Evolutionary conservation across 1,284 basidiomycete species (phyloP).

Genomic region (Ganoderma leucocontextum): DNA sequence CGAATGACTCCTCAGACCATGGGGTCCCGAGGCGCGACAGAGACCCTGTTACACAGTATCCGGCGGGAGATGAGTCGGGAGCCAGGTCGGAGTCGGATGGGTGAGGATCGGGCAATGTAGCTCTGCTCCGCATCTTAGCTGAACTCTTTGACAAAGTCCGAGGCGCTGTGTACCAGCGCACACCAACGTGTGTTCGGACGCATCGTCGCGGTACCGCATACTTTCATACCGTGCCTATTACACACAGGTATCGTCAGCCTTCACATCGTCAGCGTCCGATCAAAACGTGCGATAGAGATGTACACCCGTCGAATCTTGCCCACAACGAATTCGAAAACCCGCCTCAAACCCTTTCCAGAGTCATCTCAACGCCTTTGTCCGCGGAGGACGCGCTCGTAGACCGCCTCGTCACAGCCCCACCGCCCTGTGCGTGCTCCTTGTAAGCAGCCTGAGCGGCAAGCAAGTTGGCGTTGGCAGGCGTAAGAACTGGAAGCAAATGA

Average conservation of each 20-base stretch:
- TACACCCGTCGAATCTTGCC: neutral
- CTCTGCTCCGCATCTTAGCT: neutral
- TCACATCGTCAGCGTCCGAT: neutral
- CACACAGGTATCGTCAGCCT: neutral
- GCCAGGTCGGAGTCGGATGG: neutral
- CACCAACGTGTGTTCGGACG: neutral
- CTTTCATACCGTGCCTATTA: neutral
- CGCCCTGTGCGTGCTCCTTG: constrained; percentile 27
- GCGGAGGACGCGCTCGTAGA: constrained; percentile 11
- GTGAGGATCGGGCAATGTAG: neutral
- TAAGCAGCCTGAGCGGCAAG: constrained; percentile 33
- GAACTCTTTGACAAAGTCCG: neutral
- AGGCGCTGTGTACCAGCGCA: neutral
- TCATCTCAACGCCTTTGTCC: constrained; percentile 23
- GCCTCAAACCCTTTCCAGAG: constrained; percentile 23
- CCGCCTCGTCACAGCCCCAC: neutral
- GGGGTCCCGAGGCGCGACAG: neutral
- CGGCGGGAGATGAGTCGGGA: neutral
- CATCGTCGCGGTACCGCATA: neutral
- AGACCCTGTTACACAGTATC: neutral
- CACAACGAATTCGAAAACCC: too few species aligned
- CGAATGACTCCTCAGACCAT: neutral
- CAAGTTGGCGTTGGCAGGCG: constrained; percentile 30
- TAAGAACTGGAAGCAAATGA: constrained; percentile 27
- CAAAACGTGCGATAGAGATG: neutral